These are phyloP conservation scores for Fusarium sp. DNA, from an alignment of 2,329 filamentous ascomycete species.

Conservation along the genomic window DNA sequence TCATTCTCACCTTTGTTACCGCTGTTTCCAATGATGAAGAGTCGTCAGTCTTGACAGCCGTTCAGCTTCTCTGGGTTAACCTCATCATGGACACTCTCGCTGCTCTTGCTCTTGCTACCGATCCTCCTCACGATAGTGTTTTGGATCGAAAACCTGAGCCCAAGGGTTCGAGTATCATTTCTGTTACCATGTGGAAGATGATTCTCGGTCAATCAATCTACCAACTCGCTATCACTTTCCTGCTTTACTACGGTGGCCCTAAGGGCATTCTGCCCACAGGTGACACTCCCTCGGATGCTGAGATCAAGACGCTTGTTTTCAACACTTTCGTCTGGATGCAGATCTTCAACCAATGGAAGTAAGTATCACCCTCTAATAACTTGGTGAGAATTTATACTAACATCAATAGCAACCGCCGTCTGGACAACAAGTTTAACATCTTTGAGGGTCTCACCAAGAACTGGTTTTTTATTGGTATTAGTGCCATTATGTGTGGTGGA, in stretches of 20 bases:
- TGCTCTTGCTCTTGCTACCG: conserved; percentile 87
- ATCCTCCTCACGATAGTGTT: conserved; percentile 86
- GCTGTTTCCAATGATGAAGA: conserved; percentile 79
- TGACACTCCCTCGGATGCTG: conserved; percentile 53
- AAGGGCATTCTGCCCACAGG: conserved; percentile 58
- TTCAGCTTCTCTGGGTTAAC: conserved; percentile 96
- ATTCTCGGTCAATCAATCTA: conserved; percentile 93
- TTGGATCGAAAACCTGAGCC: conserved; percentile 78
- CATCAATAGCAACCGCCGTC: conserved; percentile 77
- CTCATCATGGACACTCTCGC: conserved; percentile 98
- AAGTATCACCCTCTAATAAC: conserved; percentile 55
- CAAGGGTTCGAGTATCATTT: conserved; percentile 74
- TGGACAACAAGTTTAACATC: conserved; percentile 96
- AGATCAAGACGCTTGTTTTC: conserved; percentile 87
- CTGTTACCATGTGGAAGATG: conserved; percentile 99
- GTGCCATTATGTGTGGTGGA: conserved; percentile 86
- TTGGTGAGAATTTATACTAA: conserved; percentile 18
- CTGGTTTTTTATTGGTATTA: conserved; percentile 89
- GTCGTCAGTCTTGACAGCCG: conserved; percentile 83
- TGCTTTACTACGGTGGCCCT: conserved; percentile 81
- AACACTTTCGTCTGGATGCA: conserved; percentile 99
- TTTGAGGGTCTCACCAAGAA: conserved; percentile 89
- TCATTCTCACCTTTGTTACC: conserved; percentile 87
- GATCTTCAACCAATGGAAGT: conserved; percentile 98
- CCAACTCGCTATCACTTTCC: conserved; percentile 82